These are phyloP conservation scores for Exophiala oligosperma DNA, from an alignment of 2,329 filamentous ascomycete species.

Conservation along the genomic window DNA sequence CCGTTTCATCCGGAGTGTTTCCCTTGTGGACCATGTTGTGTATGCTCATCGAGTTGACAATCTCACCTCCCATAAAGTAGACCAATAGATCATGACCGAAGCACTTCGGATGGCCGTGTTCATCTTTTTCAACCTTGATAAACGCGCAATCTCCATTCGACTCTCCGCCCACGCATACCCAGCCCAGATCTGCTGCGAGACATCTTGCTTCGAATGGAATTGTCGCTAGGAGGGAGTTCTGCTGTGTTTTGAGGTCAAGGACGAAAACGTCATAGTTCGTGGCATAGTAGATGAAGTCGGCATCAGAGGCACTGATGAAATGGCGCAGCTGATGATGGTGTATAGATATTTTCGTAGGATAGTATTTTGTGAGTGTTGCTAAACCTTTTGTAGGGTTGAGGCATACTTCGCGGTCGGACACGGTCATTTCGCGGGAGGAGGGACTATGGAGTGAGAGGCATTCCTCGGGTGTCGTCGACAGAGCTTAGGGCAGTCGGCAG, in stretches of 20 bases:
- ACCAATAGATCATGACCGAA: constrained; percentile 33
- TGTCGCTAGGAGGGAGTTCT: constrained; percentile 71
- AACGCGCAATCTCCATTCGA: constrained; percentile 85
- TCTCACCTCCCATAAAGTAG: constrained; percentile 60
- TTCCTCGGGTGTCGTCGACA: constrained; percentile 7
- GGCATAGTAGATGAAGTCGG: constrained; percentile 81
- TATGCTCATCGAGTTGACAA: constrained; percentile 67
- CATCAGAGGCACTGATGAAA: constrained; percentile 77
- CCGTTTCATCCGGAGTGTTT: constrained; percentile 53
- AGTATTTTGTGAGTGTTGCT: constrained; percentile 54
- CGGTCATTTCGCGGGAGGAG: constrained; percentile 23
- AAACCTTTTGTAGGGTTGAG: constrained; percentile 18
- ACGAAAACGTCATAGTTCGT: constrained; percentile 72
- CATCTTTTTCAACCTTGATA: constrained; percentile 59
- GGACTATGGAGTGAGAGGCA: constrained; percentile 12
- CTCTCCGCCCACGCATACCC: constrained; percentile 83
- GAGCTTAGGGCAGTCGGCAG: neutral
- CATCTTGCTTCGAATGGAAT: constrained; percentile 75
- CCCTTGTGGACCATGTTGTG: constrained; percentile 53
- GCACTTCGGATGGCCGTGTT: constrained; percentile 40
- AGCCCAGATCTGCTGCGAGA: constrained; percentile 80
- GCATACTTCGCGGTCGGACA: constrained; percentile 20
- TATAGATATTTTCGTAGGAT: constrained; percentile 64
- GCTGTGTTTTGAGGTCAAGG: constrained; percentile 64
- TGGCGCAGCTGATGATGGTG: constrained; percentile 70